Percentiles rank a stretch among this genome's conserved stretches.
phyloP scores from a whole-genome alignment of 331 rosid genomes.

The Acacia pycnantha region DNA sequence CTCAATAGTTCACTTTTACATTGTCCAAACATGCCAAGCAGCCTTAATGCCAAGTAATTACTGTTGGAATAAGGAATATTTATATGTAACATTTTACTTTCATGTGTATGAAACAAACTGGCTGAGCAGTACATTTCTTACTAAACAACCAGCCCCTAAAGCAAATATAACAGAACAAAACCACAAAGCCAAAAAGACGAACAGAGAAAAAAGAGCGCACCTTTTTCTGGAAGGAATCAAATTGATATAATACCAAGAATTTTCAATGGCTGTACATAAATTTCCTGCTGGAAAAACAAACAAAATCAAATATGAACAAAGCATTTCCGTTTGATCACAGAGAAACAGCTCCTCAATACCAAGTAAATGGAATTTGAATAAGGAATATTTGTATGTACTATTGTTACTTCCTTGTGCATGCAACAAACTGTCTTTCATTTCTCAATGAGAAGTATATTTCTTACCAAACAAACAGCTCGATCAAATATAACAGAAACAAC shows the following conservation, averaged over 20 bases:
- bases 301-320: slow-evolving; percentile 8
- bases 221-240: slow-evolving; percentile 41
- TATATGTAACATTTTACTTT: slow-evolving; percentile 11
- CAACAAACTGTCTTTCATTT: slow-evolving; percentile 5
- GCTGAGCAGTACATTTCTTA: not conserved
- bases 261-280: slow-evolving; percentile 18
- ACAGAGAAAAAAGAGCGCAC: slow-evolving; percentile 12
- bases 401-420: not conserved
- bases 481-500: slow-evolving; percentile 25
- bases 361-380: not conserved
- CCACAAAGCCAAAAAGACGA: slow-evolving; percentile 25
- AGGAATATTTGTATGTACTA: not conserved
- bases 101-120: slow-evolving; percentile 14
- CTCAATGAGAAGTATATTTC: slow-evolving; percentile 12
- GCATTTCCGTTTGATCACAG: slow-evolving; percentile 23
- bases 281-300: slow-evolving; percentile 28
- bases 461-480: slow-evolving; percentile 26
- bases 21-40: not conserved
- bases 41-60: slow-evolving; percentile 5
- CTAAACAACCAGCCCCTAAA: slow-evolving; percentile 29
- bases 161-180: slow-evolving; percentile 22
- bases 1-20: not conserved
- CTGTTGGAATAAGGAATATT: slow-evolving; percentile 1
- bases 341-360: slow-evolving; percentile 9
- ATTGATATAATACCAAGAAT: slow-evolving; percentile 24